Evolutionary conservation across 1,284 basidiomycete species (phyloP), one percentile per base, ranked within the genome.

Genomic region (Rhodotorula sp.): DNA sequence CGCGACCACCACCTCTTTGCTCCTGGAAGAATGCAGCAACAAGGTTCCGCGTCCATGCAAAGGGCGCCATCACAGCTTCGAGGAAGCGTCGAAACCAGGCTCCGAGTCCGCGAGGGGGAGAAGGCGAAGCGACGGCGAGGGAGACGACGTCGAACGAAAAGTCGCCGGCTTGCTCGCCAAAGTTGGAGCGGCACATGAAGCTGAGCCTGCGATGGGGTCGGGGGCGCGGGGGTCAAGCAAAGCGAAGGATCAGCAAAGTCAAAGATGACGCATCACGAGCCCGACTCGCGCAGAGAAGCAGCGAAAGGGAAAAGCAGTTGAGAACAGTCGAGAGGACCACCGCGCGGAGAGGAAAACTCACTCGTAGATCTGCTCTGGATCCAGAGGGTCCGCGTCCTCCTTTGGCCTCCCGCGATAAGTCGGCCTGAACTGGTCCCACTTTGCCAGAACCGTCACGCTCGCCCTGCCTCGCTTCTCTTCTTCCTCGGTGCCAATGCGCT

Each of bases 401-500:
- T 70, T 46, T 1, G 73, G 64, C 62, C 79, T 76, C 6, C 84
- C 84, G 29, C 84, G 69, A 70, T 84, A 85, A 3, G 78, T 80
- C 15, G 82, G 77, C 67, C 76, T 78, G 75, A 85, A 84, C 10
- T 80, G 79, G 22, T 76, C 60, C 80, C 81, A 84, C 4, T 64
- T 69, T 30, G 82, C 78, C 26, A 76, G 64, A 6, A 81, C 68
- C 37, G 48, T 59, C 17, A 68, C 60, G 22, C 58, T 14, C 22
- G 37, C 57, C 20, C 26, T 30, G 26, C 20, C 70, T 37, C 60
- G 37, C 62, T 29, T 62, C 62, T 15, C 58, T 49, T 62, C 26
- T 29, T 17, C 57, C 18, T n/a, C 30, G 26, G 45, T 45, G 15
- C 44, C 30, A 14, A 29, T 17, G 37, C 58, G 51, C 4, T 70